These are phyloP conservation scores for Fraxinus pennsylvanica DNA, from an alignment of 257 asterid genomes.

Conservation along the genomic window DNA sequence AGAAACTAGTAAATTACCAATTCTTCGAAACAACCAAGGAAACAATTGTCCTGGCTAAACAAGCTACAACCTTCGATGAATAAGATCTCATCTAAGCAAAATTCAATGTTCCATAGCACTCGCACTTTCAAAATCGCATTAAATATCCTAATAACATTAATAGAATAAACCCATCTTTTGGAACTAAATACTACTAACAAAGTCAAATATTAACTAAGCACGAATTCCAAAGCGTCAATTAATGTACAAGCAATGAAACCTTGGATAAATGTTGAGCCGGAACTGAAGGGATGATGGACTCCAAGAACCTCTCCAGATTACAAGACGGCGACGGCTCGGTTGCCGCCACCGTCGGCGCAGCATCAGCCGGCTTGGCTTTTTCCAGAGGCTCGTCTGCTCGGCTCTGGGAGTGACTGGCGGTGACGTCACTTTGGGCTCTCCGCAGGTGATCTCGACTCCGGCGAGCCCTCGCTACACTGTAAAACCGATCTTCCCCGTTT, in stretches of 20 bases:
- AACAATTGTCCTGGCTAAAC: not conserved
- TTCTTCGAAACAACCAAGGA: not conserved
- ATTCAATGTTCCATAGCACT: not conserved
- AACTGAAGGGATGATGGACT: slow-evolving; percentile 74
- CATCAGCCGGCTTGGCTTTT: slow-evolving; percentile 27
- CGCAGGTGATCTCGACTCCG: slow-evolving; percentile 60
- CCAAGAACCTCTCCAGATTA: slow-evolving; percentile 76
- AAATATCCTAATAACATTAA: not conserved
- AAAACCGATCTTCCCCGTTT: slow-evolving; percentile 82
- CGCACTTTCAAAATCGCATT: not conserved
- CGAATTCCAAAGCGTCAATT: not conserved
- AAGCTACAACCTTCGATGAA: not conserved
- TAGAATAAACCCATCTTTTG: not conserved
- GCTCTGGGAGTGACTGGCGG: slow-evolving; percentile 34
- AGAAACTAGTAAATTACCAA: not conserved
- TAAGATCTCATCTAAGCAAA: not conserved
- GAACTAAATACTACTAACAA: not conserved
- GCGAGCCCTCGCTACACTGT: slow-evolving; percentile 75
- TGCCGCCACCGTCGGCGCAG: slow-evolving; percentile 12
- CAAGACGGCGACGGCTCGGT: slow-evolving; percentile 44
- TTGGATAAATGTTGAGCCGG: slow-evolving; percentile 71
- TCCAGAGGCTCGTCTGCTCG: slow-evolving; percentile 48
- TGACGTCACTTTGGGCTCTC: slow-evolving; percentile 26
- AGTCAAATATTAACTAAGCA: not conserved
- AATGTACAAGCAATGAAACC: slow-evolving; percentile 38